Evolutionary conservation across 352 stramenopile species (phyloP), one percentile per base, ranked within the genome.

Genomic region (Globisporangium irregulare): DNA sequence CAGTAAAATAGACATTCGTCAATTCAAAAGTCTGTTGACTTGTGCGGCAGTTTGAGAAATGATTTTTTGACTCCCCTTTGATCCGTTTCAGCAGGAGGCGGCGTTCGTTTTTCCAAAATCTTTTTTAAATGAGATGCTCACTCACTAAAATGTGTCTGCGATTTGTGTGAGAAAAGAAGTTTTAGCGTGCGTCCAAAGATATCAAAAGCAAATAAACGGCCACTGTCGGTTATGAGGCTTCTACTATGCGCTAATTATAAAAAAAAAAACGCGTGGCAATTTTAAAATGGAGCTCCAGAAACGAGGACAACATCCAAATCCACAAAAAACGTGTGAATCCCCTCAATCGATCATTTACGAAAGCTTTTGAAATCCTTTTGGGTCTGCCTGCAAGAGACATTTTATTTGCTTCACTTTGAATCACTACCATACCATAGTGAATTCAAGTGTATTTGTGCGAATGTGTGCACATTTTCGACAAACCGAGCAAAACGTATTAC

Each of bases 41-140:
- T 50, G 9, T 5, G 56, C n/a, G 18, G 56, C 51, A 58, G 51
- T 58, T 58, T 32, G 51, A 36, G 24, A 10, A 36, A 8, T 7
- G 3, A 8, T n/a, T 48, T 50, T 34, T 48, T 36, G 56, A 66
- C 46, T 24, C 56, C 4, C 6, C 6, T 32, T 62, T 34, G 57
- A 66, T 27, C 63, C 58, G 20, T 66, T 70, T 56, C 58, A 66
- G 3, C 57, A 60, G 32, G 46, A n/a, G 20, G 2, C 5, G 58
- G 24, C 5, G 29, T 56, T 22, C 25, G 20, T 15, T 32, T 36
- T 36, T 36, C 32, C 32, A 36, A 36, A 36, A 36, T 36, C 32
- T 36, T 36, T 36, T 36, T 36, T 36, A 36, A 36, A 36, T 0
- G 32, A 36, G 32, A 36, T 36, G 7, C 32, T 36, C 32, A 7